phyloP scores from a whole-genome alignment of 73 alveolate species.

The Blepharisma stoltei region DNA sequence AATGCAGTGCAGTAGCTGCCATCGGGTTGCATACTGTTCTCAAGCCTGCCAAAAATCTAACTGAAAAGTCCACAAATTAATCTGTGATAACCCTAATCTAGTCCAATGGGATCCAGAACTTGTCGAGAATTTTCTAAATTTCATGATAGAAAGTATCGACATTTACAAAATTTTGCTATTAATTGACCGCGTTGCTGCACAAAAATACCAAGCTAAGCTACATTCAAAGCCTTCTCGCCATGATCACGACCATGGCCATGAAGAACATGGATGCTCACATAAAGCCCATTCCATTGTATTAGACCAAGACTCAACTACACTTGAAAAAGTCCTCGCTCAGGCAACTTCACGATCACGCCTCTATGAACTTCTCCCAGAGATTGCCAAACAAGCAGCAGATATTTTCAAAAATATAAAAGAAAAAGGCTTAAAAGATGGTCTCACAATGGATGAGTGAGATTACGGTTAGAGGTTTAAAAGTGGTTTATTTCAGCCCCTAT shows the following conservation, averaged over 20 bases:
- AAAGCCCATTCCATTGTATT: constrained; percentile 3
- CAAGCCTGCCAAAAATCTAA: constrained; percentile 22
- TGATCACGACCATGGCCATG: too few species aligned
- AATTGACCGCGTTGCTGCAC: constrained; percentile 23
- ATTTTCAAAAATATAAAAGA: constrained; percentile 17
- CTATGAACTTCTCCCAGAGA: not conserved
- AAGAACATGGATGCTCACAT: not conserved
- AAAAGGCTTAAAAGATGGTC: constrained; percentile 19
- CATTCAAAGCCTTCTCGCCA: not conserved
- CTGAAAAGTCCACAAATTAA: not conserved
- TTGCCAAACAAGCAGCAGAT: not conserved
- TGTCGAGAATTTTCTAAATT: not conserved
- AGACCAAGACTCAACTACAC: not conserved
- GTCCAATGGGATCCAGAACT: constrained; percentile 1
- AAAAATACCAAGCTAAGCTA: not conserved
- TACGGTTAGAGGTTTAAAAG: too few species aligned
- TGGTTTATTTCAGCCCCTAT: too few species aligned
- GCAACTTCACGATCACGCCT: not conserved
- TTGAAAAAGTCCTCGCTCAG: constrained; percentile 5
- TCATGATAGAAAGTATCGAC: constrained; percentile 9
- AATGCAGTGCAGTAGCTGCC: constrained; percentile 18
- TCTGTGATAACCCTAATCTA: not conserved
- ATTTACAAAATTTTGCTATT: not conserved
- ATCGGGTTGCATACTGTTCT: constrained; percentile 10
- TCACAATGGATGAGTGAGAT: too few species aligned